These are phyloP conservation scores for Colletotrichum euphorbiae DNA, from an alignment of 2,329 filamentous ascomycete species.

Conservation along the genomic window DNA sequence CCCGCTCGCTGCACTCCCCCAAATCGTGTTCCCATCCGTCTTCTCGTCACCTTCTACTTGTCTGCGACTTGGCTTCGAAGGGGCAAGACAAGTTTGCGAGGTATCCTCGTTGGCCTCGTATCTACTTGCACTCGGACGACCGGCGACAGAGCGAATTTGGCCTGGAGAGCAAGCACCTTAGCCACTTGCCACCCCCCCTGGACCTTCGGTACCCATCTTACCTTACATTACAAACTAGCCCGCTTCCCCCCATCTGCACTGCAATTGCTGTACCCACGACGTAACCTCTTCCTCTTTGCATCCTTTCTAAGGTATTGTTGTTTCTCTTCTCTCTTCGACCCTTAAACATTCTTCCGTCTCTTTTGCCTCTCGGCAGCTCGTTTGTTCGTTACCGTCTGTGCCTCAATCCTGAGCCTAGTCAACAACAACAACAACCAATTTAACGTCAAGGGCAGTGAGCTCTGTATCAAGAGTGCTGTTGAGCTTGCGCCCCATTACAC, in stretches of 20 bases:
- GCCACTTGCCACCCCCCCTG: constrained; percentile 18
- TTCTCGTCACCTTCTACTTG: constrained; percentile 12
- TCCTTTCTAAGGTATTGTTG: constrained; percentile 11
- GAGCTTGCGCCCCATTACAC: constrained; percentile 24
- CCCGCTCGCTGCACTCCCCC: constrained; percentile 24
- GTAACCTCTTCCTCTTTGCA: constrained; percentile 22
- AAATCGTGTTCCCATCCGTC: constrained; percentile 27
- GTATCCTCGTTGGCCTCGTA: constrained; percentile 22
- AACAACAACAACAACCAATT: background rate
- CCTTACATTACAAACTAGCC: constrained; percentile 21
- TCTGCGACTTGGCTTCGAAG: constrained; percentile 14
- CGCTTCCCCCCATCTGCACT: constrained; percentile 15
- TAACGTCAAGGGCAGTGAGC: constrained; percentile 7
- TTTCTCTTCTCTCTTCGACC: constrained; percentile 20
- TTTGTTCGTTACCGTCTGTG: background rate
- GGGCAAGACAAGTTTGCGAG: constrained; percentile 18
- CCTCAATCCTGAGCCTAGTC: background rate
- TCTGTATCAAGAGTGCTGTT: constrained; percentile 13
- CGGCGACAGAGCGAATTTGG: constrained; percentile 11
- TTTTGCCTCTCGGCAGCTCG: constrained; percentile 2
- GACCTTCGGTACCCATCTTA: constrained; percentile 22
- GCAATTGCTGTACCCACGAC: constrained; percentile 25
- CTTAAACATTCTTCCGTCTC: background rate
- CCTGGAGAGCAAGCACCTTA: constrained; percentile 24
- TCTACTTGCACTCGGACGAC: constrained; percentile 28